Percentiles rank a stretch among this genome's conserved stretches.
phyloP scores from a whole-genome alignment of 192 early-diverging fungal genomes.

The Kickxella alabastrina region DNA sequence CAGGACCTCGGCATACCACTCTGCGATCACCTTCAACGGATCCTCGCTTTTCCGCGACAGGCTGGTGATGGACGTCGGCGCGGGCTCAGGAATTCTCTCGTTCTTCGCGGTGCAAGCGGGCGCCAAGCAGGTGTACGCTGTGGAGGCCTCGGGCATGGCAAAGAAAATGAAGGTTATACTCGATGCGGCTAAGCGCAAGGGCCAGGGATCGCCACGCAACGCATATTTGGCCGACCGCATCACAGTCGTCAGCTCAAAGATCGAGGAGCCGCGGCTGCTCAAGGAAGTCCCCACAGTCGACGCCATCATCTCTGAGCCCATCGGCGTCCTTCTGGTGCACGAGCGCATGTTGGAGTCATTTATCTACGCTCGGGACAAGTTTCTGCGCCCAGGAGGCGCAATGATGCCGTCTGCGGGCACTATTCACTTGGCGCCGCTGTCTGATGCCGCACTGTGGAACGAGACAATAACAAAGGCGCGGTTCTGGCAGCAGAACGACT shows the following conservation, averaged over 20 bases:
- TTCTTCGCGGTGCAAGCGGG: conserved; percentile 95
- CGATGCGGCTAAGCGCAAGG: conserved; percentile 51
- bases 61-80: conserved; percentile 90
- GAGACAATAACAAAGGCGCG: conserved; percentile 92
- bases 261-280: conserved; percentile 71
- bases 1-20: conserved; percentile 90
- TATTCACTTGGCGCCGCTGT: conserved; percentile 85
- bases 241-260: conserved; percentile 80
- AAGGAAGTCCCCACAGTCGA: conserved; percentile 73
- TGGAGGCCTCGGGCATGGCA: conserved; percentile 96
- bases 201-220: conserved; percentile 55
- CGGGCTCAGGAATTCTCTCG: conserved; percentile 90
- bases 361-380: conserved; percentile 66
- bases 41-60: conserved; percentile 72
- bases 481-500: conserved; percentile 81
- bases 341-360: conserved; percentile 82
- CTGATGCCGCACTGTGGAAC: conserved; percentile 74
- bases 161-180: conserved; percentile 82
- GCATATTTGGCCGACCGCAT: conserved; percentile 75
- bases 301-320: conserved; percentile 94
- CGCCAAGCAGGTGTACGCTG: conserved; percentile 88
- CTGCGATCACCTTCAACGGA: conserved; percentile 82
- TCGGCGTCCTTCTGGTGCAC: conserved; percentile 94
- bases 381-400: conserved; percentile 87
- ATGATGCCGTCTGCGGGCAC: conserved; percentile 87